These are phyloP conservation scores for Tinospora cordifolia DNA, from an alignment of 164 flowering plant genomes.

Conservation along the genomic window DNA sequence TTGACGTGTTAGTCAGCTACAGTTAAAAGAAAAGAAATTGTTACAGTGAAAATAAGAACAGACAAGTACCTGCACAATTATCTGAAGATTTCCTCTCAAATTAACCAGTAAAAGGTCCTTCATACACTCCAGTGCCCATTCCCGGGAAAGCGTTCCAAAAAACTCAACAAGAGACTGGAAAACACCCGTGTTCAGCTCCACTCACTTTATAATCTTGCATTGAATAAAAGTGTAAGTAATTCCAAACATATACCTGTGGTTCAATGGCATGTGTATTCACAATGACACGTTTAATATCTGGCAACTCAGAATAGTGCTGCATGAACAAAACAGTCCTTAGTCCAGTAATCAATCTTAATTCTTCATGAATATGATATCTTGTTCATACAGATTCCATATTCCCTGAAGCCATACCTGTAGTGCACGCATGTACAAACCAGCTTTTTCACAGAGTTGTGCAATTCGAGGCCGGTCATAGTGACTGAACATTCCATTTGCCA, in stretches of 20 bases:
- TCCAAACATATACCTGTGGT: constrained; percentile 68
- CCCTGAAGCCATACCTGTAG: constrained; percentile 50
- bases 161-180: constrained; percentile 92
- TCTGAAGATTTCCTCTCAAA: constrained; percentile 95
- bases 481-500: constrained; percentile 99
- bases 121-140: constrained; percentile 99
- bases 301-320: constrained; percentile 95
- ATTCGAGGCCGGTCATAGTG: constrained; percentile 98
- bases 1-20: not conserved
- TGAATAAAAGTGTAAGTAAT: not conserved
- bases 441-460: constrained; percentile 98
- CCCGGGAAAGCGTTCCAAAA: constrained; percentile 93
- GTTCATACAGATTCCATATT: too few relatives aligned
- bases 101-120: constrained; percentile 93
- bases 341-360: constrained; percentile 1
- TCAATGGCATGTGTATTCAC: constrained; percentile 99
- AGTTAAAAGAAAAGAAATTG: too few relatives aligned
- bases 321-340: constrained; percentile 12
- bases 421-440: constrained; percentile 86
- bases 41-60: not conserved
- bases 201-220: not conserved
- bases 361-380: not conserved
- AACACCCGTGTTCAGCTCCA: constrained; percentile 17
- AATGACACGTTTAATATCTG: constrained; percentile 94
- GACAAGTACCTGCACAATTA: constrained; percentile 83